Base-by-base conservation (phyloP, 352 stramenopile species). In the Phytophthora megakarya region DNA sequence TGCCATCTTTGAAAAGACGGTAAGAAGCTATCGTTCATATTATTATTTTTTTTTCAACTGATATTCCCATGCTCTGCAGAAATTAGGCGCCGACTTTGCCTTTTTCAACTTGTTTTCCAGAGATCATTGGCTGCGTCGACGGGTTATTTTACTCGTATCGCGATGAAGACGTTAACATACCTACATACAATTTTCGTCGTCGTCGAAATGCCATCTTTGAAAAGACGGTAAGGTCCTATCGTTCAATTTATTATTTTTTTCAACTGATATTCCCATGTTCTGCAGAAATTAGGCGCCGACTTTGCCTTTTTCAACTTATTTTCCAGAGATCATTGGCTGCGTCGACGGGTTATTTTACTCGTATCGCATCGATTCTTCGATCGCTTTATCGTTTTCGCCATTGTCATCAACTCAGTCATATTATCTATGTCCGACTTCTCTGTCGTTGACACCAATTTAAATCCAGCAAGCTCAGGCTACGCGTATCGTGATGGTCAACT, bases 351-450 rank as follows among this genome's bases (percentile, higher is more conserved):
- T 23, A 84, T 90, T 16, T 53, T 37, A 0, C 16, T 95, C 6
- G 72, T 76, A 6, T 73, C 65, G 0, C 84, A 86, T 23, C 69
- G 67, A 16, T 77, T 76, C 57, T 97, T 97, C 50, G 89, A 97
- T 35, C 65, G 67, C 3, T 72, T 97, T 35, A 96, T 97, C 55
- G 77, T 97, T 5, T 21, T 78, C n/a, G 76, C 88, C 10, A 96
- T 97, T 54, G 47, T 95, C 23, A 30, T 86, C 6, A 97, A 97
- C 64, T 95, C 89, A 9, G 52, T 93, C 21, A 84, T 97, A 15
- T 73, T 97, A 28, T 86, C 86, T 0, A 26, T 94, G 2, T 92
- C 84, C 1, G 90, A 97, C 44, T 96, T 92, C 67, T 76, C 74
- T 11, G 74, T 93, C 11, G 80, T 93, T 7, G 81, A 91, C 46